phyloP scores from a whole-genome alignment of 2,329 filamentous ascomycete species.

The Pseudogymnoascus sp. region DNA sequence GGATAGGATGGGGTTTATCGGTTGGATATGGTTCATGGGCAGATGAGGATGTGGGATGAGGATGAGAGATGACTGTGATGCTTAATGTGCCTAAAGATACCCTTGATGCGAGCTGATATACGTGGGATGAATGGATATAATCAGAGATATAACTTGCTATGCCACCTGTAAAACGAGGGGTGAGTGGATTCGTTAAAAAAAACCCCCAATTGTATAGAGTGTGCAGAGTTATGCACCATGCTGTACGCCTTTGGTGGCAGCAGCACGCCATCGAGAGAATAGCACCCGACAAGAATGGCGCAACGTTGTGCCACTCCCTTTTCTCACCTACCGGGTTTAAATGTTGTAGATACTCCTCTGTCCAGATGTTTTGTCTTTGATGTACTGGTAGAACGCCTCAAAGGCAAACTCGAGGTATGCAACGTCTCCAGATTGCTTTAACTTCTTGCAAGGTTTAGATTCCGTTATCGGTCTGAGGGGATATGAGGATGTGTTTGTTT shows the following conservation, averaged over 20 bases:
- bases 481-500: too few species aligned
- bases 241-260: too few species aligned
- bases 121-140: not conserved
- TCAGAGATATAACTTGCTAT: not conserved
- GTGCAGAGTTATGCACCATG: too few species aligned
- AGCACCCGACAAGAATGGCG: not conserved
- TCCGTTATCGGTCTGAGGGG: not conserved
- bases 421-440: not conserved
- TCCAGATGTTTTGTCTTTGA: not conserved
- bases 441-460: not conserved
- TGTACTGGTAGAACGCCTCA: not conserved
- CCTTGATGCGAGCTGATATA: constrained; percentile 7
- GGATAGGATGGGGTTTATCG: not conserved
- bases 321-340: too few species aligned
- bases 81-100: constrained; percentile 7
- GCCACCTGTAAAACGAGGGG: too few species aligned
- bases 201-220: too few species aligned
- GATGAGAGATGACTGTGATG: not conserved
- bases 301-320: too few species aligned
- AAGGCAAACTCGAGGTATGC: not conserved
- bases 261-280: too few species aligned
- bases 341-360: too few species aligned
- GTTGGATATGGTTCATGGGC: not conserved
- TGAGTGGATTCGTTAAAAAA: too few species aligned
- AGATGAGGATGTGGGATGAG: not conserved